Evolutionary conservation across 306 rosid genomes (phyloP).

Genomic region (Begonia fuchsioides): DNA sequence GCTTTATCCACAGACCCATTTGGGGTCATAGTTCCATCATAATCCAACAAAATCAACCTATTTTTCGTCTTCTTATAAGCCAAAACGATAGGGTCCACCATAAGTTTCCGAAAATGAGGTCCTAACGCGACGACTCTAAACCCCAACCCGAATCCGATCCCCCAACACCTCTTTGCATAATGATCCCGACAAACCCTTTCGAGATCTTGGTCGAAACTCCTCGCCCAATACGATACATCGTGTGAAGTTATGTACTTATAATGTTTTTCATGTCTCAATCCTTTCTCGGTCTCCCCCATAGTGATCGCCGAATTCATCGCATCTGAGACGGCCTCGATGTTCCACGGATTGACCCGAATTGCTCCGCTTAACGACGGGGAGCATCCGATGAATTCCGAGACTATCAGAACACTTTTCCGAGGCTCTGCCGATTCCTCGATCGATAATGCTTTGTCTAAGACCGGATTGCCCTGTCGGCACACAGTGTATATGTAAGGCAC

Average conservation of each 20-base stretch:
- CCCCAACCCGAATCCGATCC: slow-evolving; percentile 41
- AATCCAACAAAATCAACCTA: slow-evolving; percentile 58
- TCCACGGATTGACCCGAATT: slow-evolving; percentile 65
- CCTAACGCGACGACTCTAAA: slow-evolving; percentile 53
- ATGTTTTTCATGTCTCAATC: slow-evolving; percentile 53
- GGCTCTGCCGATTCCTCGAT: too few relatives aligned
- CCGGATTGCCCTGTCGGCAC: slow-evolving; percentile 38
- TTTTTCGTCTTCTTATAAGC: slow-evolving; percentile 27
- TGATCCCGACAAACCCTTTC: slow-evolving; percentile 49
- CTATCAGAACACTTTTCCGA: slow-evolving; percentile 38
- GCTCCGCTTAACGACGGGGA: slow-evolving; percentile 75
- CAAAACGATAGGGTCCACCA: slow-evolving; percentile 18
- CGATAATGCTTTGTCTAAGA: too few relatives aligned
- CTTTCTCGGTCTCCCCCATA: slow-evolving; percentile 38
- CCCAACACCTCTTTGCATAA: slow-evolving; percentile 36
- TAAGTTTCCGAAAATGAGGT: slow-evolving; percentile 43
- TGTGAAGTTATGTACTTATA: slow-evolving; percentile 63
- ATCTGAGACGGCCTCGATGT: slow-evolving; percentile 41
- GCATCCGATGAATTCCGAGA: slow-evolving; percentile 71
- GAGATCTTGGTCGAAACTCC: slow-evolving; percentile 61
- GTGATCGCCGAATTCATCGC: slow-evolving; percentile 39
- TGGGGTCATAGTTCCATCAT: slow-evolving; percentile 67
- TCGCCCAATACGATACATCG: slow-evolving; percentile 60
- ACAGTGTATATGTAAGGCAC: slow-evolving; percentile 60
- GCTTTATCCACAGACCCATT: slow-evolving; percentile 25